These are phyloP conservation scores for Suillus plorans DNA, from an alignment of 768 basidiomycete species.

Conservation along the genomic window DNA sequence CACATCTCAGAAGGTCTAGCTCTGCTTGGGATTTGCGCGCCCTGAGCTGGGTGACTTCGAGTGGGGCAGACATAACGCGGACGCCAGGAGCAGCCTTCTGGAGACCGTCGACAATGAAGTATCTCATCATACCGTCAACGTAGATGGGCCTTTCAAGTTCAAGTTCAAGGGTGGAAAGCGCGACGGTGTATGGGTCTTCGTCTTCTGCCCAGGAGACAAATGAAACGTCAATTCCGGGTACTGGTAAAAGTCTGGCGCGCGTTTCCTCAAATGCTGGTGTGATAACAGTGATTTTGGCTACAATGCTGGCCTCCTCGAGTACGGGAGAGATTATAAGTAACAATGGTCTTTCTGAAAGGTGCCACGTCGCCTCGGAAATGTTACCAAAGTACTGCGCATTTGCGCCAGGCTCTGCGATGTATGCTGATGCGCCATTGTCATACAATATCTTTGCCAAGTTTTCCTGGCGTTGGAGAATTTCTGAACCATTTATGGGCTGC, in stretches of 20 bases:
- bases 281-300: slow-evolving; percentile 55
- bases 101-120: slow-evolving; percentile 67
- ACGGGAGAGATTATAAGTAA: slow-evolving; percentile 61
- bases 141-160: slow-evolving; percentile 37
- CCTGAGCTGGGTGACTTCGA: slow-evolving; percentile 56
- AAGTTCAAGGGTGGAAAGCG: slow-evolving; percentile 28
- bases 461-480: slow-evolving; percentile 54
- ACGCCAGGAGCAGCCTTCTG: slow-evolving; percentile 40
- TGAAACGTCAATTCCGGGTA: slow-evolving; percentile 47
- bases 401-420: slow-evolving; percentile 78
- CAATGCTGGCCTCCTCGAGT: slow-evolving; percentile 24
- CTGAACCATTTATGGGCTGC: slow-evolving; percentile 45
- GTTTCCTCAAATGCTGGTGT: slow-evolving; percentile 78
- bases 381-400: slow-evolving; percentile 74
- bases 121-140: slow-evolving; percentile 59
- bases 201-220: slow-evolving; percentile 69
- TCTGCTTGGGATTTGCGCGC: slow-evolving; percentile 77
- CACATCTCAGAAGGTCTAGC: slow-evolving; percentile 70
- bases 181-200: slow-evolving; percentile 60
- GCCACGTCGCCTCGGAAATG: slow-evolving; percentile 61
- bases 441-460: slow-evolving; percentile 50
- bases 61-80: slow-evolving; percentile 49
- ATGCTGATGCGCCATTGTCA: slow-evolving; percentile 57
- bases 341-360: slow-evolving; percentile 76
- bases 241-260: slow-evolving; percentile 58